Base-by-base conservation (phyloP, 495 filamentous ascomycete species). In the Penicillium tannophilum region DNA sequence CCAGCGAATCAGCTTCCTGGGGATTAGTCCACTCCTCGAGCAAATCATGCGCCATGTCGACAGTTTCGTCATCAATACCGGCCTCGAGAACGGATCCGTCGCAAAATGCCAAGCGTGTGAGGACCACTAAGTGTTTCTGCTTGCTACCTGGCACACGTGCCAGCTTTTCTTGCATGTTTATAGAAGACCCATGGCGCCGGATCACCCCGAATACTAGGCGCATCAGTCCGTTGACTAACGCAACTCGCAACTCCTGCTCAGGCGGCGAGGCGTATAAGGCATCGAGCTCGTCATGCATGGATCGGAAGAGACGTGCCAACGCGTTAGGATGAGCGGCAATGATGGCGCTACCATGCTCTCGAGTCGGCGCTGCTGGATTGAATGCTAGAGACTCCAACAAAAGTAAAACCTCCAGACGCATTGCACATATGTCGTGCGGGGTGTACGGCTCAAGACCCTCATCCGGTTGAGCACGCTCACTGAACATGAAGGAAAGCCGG, bases 71-170 rank as follows among this genome's bases (percentile, higher is more conserved):
- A 20, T 86, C 82, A 52, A 91, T 86, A 3, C 86, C 86, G 20
- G 72, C 72, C 67, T 91, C 88, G 14, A 89, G 68, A 45, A 86
- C 75, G 6, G 79, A 61, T 4, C 82, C 81, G 57, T 89, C 86
- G 47, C 80, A 84, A 56, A 91, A 90, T 1, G 88, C 88, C 31
- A 91, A 65, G 11, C 88, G 74, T 10, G 87, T 88, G 56, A 91
- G 72, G 12, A 82, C 79, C 9, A 89, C 83, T 1, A 88, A 71
- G 57, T 86, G 83, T 58, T 89, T 89, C 60, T 90, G 86, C 54
- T 78, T 78, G 14, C 82, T 83, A n/a, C 85, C 85, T 1, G 74
- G 73, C 2, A 88, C 73, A 11, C 73, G 78, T 2, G 72, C 68
- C 14, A 91, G 76, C 62, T 87, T 88, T 35, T 76, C 69, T 43